Evolutionary conservation across 1,139 yeast species (phyloP).

Genomic region (Geotrichum carabidarum): DNA sequence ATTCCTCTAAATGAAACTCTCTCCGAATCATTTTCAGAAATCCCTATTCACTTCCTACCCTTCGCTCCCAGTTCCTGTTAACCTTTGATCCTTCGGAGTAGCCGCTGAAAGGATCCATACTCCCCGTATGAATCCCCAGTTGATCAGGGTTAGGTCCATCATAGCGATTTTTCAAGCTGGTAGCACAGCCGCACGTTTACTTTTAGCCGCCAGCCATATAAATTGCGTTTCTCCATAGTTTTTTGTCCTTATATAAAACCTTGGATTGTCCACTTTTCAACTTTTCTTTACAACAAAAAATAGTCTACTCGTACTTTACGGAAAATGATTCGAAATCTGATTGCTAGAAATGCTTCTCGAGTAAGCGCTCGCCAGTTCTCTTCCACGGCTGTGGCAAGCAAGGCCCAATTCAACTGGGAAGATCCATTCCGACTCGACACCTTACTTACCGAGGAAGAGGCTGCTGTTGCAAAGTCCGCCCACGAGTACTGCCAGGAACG

Average conservation of each 20-base stretch:
- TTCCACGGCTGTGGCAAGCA: conserved; percentile 11
- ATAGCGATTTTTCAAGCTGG: no score
- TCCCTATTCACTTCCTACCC: no score
- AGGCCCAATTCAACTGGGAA: conserved; percentile 36
- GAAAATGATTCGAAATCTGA: conserved; percentile 8
- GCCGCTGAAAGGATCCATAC: no score
- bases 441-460: conserved; percentile 41
- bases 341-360: background rate
- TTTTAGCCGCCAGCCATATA: background rate
- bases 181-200: background rate
- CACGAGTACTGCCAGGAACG: conserved; percentile 40
- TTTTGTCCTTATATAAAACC: background rate
- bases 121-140: no score
- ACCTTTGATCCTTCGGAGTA: no score
- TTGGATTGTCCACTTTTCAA: background rate
- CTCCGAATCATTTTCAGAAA: no score
- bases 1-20: no score
- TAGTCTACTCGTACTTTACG: background rate
- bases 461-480: conserved; percentile 40
- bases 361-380: conserved; percentile 14
- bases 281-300: background rate
- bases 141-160: no score
- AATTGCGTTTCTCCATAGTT: background rate
- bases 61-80: no score
- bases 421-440: conserved; percentile 39